phyloP scores from a whole-genome alignment of 768 basidiomycete genomes.

The Amanita polypyramis region DNA sequence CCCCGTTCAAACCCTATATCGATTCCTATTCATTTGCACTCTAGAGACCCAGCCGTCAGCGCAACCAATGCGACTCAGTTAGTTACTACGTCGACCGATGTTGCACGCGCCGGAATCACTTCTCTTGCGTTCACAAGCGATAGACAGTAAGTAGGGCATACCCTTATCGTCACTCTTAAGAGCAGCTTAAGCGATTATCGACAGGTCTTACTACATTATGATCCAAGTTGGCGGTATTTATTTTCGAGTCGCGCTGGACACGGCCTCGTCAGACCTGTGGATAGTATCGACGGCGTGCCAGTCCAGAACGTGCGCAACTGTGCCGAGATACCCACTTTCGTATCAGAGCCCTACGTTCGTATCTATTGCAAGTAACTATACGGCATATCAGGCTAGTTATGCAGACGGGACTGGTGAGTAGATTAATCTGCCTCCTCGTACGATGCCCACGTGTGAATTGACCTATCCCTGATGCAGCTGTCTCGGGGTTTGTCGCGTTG shows the following conservation, averaged over 20 bases:
- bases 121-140: conserved; percentile 36
- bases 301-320: conserved; percentile 37
- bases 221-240: conserved; percentile 50
- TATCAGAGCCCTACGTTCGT: conserved; percentile 60
- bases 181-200: conserved; percentile 1
- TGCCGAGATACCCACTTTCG: conserved; percentile 62
- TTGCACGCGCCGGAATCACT: conserved; percentile 28
- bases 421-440: background rate
- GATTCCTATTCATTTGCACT: conserved; percentile 18
- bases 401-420: conserved; percentile 59
- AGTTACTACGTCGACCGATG: conserved; percentile 16
- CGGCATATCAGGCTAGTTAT: conserved; percentile 49
- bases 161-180: background rate
- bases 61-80: conserved; percentile 6
- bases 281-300: conserved; percentile 53
- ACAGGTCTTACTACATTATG: conserved; percentile 59
- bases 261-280: conserved; percentile 69
- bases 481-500: conserved; percentile 58
- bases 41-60: conserved; percentile 1
- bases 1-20: conserved; percentile 19
- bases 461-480: conserved; percentile 28
- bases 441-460: background rate
- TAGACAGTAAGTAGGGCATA: conserved; percentile 24
- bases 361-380: conserved; percentile 49
- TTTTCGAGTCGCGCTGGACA: conserved; percentile 66